A percentile compares a stretch with the other conserved stretches of the same genome.
These are phyloP conservation scores for Apiospora pterosperma DNA, from an alignment of 2,329 filamentous ascomycete species.

Conservation along the genomic window DNA sequence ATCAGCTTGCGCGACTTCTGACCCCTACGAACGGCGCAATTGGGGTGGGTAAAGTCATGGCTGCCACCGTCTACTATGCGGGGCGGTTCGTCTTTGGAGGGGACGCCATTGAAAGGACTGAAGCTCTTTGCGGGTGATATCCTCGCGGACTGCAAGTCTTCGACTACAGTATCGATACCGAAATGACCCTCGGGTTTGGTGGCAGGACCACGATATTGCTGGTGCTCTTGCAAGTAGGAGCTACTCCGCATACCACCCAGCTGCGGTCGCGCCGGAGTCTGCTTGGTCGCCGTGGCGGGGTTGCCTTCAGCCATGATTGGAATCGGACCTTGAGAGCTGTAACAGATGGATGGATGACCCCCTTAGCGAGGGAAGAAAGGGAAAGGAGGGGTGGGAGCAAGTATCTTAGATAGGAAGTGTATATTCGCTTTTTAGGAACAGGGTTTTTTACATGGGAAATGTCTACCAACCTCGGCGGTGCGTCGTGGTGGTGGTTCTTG, in stretches of 20 bases:
- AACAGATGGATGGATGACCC: neutral
- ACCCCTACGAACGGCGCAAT: slow-evolving; percentile 54
- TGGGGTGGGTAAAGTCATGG: slow-evolving; percentile 60
- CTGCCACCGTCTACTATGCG: slow-evolving; percentile 60
- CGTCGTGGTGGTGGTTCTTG: no score
- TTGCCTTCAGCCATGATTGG: slow-evolving; percentile 1
- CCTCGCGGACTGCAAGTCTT: slow-evolving; percentile 43
- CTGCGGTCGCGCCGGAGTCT: slow-evolving; percentile 36
- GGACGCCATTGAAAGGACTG: slow-evolving; percentile 57
- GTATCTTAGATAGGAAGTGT: neutral
- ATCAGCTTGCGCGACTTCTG: slow-evolving; percentile 49
- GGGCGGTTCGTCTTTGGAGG: slow-evolving; percentile 55
- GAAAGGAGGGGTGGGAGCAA: neutral
- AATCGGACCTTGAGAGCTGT: neutral
- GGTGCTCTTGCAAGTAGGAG: slow-evolving; percentile 61
- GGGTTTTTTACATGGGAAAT: no score
- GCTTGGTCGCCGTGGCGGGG: neutral
- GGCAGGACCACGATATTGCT: slow-evolving; percentile 56
- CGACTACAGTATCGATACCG: slow-evolving; percentile 63
- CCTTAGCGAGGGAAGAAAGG: neutral
- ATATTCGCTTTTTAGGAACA: neutral
- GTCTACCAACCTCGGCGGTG: no score
- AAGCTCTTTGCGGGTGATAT: slow-evolving; percentile 38
- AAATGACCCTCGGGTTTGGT: slow-evolving; percentile 52
- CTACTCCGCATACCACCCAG: slow-evolving; percentile 54